phyloP scores from a whole-genome alignment of 331 rosid species.

The Acacia concinna region DNA sequence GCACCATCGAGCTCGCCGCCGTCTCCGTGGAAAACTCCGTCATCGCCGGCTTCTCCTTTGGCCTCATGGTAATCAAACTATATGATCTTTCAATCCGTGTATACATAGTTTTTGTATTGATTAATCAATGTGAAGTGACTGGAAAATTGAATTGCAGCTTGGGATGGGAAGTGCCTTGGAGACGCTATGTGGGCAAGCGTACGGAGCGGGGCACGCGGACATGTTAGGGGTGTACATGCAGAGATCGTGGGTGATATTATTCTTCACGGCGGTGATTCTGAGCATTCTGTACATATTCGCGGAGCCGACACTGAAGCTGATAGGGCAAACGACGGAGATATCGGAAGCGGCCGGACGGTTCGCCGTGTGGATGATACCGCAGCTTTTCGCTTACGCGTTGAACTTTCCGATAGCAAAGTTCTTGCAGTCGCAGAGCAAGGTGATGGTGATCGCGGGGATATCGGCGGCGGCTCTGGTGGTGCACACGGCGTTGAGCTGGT shows the following conservation, averaged over 20 bases:
- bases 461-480: not conserved
- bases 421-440: slow-evolving; percentile 9
- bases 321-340: not conserved
- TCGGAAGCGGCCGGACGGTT: not conserved
- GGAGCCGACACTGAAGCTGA: not conserved
- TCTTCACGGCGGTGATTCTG: not conserved
- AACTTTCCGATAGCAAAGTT: not conserved
- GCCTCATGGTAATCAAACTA: slow-evolving; percentile 32
- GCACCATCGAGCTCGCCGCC: slow-evolving; percentile 75
- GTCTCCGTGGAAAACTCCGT: slow-evolving; percentile 80
- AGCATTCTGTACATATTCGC: not conserved
- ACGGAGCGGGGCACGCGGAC: not conserved
- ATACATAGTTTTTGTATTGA: not conserved
- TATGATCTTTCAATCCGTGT: not conserved
- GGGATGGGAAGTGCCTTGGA: slow-evolving; percentile 9
- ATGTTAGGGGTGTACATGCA: not conserved
- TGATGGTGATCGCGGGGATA: not conserved
- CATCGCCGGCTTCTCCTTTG: slow-evolving; percentile 80
- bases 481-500: not conserved
- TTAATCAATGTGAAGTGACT: not conserved
- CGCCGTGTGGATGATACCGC: not conserved
- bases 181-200: slow-evolving; percentile 2
- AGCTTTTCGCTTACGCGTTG: not conserved
- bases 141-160: not conserved
- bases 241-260: not conserved